Evolutionary conservation across 306 rosid genomes (phyloP).

Genomic region (Glycine tomentella): DNA sequence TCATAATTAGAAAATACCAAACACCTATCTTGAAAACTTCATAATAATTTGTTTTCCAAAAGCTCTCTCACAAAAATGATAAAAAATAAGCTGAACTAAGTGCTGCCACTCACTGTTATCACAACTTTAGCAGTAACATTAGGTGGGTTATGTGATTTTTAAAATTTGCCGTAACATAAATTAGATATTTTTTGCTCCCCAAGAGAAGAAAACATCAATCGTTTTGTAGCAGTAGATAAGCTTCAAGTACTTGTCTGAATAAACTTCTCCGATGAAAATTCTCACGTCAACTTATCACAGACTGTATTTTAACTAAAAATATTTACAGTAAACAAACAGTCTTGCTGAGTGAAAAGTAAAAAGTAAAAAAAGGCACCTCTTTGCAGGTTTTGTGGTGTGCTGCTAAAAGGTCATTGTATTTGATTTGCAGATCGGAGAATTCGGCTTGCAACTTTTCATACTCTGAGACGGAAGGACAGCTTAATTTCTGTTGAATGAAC

Average conservation of each 20-base stretch:
- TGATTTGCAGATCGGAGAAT: slow-evolving; percentile 74
- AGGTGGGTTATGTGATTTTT: neutral
- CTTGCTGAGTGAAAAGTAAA: too few relatives aligned
- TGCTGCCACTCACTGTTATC: neutral
- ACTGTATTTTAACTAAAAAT: too few relatives aligned
- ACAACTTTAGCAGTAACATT: neutral
- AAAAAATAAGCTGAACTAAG: neutral
- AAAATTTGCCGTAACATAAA: neutral
- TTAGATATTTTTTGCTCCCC: neutral
- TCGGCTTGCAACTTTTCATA: slow-evolving; percentile 81
- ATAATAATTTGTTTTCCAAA: neutral
- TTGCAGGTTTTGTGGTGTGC: slow-evolving; percentile 75
- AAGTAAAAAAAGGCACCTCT: slow-evolving; percentile 59
- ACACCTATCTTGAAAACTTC: too few relatives aligned
- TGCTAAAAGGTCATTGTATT: slow-evolving; percentile 64
- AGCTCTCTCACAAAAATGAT: neutral
- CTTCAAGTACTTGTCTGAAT: too few relatives aligned
- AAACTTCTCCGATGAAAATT: too few relatives aligned
- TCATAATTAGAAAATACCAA: too few relatives aligned
- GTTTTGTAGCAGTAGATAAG: too few relatives aligned
- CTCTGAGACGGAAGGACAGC: slow-evolving; percentile 76
- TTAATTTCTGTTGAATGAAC: slow-evolving; percentile 86
- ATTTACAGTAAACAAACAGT: too few relatives aligned
- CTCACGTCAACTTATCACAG: too few relatives aligned
- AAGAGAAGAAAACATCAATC: neutral